Conservation (phyloP, 1,284 basidiomycete genomes). For the Cryptococcus sp. region DNA sequence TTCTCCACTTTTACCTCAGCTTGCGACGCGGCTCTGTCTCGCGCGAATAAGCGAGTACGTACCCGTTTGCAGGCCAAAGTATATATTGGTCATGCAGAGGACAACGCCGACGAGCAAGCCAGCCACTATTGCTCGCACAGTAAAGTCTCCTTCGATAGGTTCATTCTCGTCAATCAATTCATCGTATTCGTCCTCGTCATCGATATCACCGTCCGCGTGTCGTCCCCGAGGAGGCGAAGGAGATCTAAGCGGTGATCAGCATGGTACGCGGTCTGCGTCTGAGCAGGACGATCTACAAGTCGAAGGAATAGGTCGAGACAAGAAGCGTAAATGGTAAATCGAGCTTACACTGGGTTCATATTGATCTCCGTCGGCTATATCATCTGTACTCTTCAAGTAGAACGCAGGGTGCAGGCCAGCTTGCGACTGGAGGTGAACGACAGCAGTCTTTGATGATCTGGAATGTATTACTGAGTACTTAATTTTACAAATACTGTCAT, state of each 20-base stretch:
- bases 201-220: conserved; percentile 15
- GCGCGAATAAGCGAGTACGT: no score
- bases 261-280: not conserved
- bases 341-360: conserved; percentile 25
- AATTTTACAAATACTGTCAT: not conserved
- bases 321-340: not conserved
- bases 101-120: conserved; percentile 50
- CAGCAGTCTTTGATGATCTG: not conserved
- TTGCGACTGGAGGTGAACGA: no score
- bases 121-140: conserved; percentile 47
- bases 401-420: not conserved
- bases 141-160: conserved; percentile 44
- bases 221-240: conserved; percentile 22
- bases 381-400: not conserved
- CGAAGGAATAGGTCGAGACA: not conserved
- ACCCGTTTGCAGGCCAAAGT: conserved; percentile 54
- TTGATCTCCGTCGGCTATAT: not conserved
- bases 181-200: conserved; percentile 24
- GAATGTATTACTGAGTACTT: not conserved
- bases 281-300: no score
- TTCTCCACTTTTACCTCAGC: not conserved
- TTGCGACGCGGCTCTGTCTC: no score
- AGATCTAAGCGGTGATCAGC: conserved; percentile 19
- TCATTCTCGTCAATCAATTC: conserved; percentile 21
- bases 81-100: conserved; percentile 54